Percentiles rank a stretch among this genome's conserved stretches.
These are phyloP conservation scores for Cyphellophora attinorum DNA, from an alignment of 2,329 filamentous ascomycete species.

Conservation along the genomic window DNA sequence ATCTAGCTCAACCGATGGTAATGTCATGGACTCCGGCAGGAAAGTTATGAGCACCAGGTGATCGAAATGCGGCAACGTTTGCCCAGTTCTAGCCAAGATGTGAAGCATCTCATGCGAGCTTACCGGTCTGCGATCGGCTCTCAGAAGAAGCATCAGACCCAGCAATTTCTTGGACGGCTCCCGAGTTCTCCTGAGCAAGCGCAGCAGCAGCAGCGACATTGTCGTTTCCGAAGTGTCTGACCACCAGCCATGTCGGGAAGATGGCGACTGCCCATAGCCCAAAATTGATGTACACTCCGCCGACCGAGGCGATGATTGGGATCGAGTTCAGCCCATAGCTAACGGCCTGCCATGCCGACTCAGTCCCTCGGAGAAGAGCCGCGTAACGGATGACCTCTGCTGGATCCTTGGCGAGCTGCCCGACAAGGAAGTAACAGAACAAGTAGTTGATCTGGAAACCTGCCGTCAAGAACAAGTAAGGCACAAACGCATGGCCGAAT, in stretches of 20 bases:
- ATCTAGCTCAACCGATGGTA: too few relatives aligned
- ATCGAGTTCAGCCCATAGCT: conserved; percentile 60
- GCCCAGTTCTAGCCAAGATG: too few relatives aligned
- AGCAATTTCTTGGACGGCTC: too few relatives aligned
- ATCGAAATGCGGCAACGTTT: too few relatives aligned
- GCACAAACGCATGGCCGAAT: conserved; percentile 56
- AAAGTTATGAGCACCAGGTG: too few relatives aligned
- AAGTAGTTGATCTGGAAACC: conserved; percentile 67
- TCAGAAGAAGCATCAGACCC: too few relatives aligned
- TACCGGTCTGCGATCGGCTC: too few relatives aligned
- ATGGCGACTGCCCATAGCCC: conserved; percentile 56
- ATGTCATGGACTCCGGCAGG: too few relatives aligned
- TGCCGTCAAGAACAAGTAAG: conserved; percentile 57
- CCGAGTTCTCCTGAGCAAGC: too few relatives aligned
- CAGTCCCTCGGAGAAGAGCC: conserved; percentile 57
- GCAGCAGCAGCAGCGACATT: neutral
- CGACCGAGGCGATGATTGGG: conserved; percentile 52
- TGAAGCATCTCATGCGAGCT: too few relatives aligned
- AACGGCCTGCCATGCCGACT: conserved; percentile 63
- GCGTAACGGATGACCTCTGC: conserved; percentile 59
- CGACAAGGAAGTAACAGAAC: conserved; percentile 59
- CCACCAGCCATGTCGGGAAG: conserved; percentile 56
- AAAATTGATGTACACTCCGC: conserved; percentile 61
- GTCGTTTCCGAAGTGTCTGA: conserved; percentile 44
- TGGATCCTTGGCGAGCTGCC: conserved; percentile 52